phyloP scores from a whole-genome alignment of 192 early-diverging fungal genomes.

The Chytriomyces confervae region DNA sequence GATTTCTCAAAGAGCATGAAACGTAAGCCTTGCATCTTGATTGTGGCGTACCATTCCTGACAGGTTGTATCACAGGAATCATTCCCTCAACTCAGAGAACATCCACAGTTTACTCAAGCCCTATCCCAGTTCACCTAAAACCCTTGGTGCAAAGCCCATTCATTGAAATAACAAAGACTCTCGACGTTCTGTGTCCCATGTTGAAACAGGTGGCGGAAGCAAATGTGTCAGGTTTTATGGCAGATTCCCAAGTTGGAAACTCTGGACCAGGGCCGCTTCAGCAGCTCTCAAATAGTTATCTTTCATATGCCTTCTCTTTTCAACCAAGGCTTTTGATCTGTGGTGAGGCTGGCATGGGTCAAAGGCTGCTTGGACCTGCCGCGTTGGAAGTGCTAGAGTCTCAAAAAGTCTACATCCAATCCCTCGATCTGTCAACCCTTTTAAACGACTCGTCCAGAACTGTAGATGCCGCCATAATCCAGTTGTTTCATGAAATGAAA shows the following conservation, averaged over 20 bases:
- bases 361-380: conserved; percentile 59
- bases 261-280: neutral
- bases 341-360: conserved; percentile 67
- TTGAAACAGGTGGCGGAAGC: conserved; percentile 26
- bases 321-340: conserved; percentile 66
- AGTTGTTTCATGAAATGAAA: conserved; percentile 63
- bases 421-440: conserved; percentile 60
- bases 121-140: conserved; percentile 48
- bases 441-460: conserved; percentile 41
- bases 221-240: conserved; percentile 25
- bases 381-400: conserved; percentile 63
- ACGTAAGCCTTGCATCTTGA: conserved; percentile 16
- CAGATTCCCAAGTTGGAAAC: neutral
- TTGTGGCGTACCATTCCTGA: neutral
- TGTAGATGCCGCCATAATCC: conserved; percentile 59
- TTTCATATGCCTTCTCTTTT: conserved; percentile 44
- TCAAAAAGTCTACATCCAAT: conserved; percentile 56
- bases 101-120: conserved; percentile 47
- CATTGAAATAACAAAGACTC: neutral
- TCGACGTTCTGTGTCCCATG: conserved; percentile 33
- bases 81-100: conserved; percentile 54
- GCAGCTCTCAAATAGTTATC: neutral
- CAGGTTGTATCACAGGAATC: conserved; percentile 40
- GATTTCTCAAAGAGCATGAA: conserved; percentile 62
- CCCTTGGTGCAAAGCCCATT: conserved; percentile 46